Percentiles rank a stretch among this genome's conserved stretches.
phyloP scores from a whole-genome alignment of 1,139 yeast species.

The Pichia sp. region DNA sequence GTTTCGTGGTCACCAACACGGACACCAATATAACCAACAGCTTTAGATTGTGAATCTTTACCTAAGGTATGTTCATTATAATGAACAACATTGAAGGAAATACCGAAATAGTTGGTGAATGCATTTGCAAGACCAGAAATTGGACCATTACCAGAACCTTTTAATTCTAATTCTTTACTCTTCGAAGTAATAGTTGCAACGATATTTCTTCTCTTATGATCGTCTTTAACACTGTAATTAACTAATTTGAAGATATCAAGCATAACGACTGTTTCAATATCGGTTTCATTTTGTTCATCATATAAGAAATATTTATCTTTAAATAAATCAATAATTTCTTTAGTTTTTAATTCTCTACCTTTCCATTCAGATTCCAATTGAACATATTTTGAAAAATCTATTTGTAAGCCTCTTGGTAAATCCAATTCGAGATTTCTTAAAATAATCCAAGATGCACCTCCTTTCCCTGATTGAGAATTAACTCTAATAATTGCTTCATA shows the following conservation, averaged over 20 bases:
- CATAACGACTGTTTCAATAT: conserved; percentile 19
- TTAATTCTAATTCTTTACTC: conserved; percentile 32
- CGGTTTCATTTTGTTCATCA: conserved; percentile 32
- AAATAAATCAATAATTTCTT: conserved; percentile 73
- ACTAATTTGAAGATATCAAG: conserved; percentile 37
- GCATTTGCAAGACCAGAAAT: conserved; percentile 87
- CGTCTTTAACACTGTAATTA: conserved; percentile 38
- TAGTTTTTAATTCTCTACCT: conserved; percentile 78
- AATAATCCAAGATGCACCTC: conserved; percentile 98
- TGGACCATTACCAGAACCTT: conserved; percentile 91
- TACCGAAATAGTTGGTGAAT: conserved; percentile 49
- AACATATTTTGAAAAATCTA: conserved; percentile 79
- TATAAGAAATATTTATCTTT: conserved; percentile 62
- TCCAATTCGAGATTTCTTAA: conserved; percentile 83
- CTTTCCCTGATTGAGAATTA: conserved; percentile 96
- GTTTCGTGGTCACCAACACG: conserved; percentile 24
- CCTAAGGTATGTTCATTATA: conserved; percentile 94
- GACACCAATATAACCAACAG: conserved; percentile 74
- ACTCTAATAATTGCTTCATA: conserved; percentile 98
- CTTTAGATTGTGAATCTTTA: conserved; percentile 75
- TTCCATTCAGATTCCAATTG: conserved; percentile 74
- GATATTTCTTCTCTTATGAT: conserved; percentile 38
- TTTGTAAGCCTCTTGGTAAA: conserved; percentile 86
- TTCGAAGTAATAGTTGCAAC: conserved; percentile 42
- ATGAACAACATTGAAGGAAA: conserved; percentile 62